Base-by-base conservation (phyloP, 768 basidiomycete species). In the Tulasnella sp. region DNA sequence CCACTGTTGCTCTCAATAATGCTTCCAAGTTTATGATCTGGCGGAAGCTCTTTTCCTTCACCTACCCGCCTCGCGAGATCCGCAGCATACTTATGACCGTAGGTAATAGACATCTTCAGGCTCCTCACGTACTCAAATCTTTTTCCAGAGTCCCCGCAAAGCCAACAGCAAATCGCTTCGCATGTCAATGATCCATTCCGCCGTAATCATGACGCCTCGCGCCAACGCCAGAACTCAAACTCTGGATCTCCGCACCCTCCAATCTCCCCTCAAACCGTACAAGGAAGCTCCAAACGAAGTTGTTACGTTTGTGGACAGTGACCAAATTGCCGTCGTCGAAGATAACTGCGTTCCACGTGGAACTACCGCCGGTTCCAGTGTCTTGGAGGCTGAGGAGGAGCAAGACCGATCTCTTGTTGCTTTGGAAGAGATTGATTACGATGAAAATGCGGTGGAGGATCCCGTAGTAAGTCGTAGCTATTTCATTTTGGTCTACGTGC, bases 171-270 rank as follows among this genome's bases (percentile, higher is more conserved):
- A 89, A 29, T 86, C 88, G 2, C 86, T 91, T 1, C 89, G 92
- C 39, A 87, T 94, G 79, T 92, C 91, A 2, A 91, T 94, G 90
- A 92, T 94, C 44, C 86, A 89, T 35, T 89, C 89, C 76, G 91
- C 91, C 0, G 88, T 92, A 81, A 91, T 94, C 5, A 92, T 93
- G 83, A 88, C 89, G 0, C 92, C 92, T 0, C 92, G 92, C 79
- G 40, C 42, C 37, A 26, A 46, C 23, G 7, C 61, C 57, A 40
- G 74, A 18, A 42, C 32, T 46, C 71, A 42, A 20, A 42, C 79
- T 26, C 79, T 76, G 15, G 80, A 80, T 39, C 86, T 93, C 1
- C 86, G 88, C 10, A 85, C 91, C 42, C 86, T 93, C 4, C 88
- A 90, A 81, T 89, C 87, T 18, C 91, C 91, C 0, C 83, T 83